Evolutionary conservation across 2,329 filamentous ascomycete genomes (phyloP), one percentile per base, ranked within the genome.

Genomic region (Dichotomopilus funicola): DNA sequence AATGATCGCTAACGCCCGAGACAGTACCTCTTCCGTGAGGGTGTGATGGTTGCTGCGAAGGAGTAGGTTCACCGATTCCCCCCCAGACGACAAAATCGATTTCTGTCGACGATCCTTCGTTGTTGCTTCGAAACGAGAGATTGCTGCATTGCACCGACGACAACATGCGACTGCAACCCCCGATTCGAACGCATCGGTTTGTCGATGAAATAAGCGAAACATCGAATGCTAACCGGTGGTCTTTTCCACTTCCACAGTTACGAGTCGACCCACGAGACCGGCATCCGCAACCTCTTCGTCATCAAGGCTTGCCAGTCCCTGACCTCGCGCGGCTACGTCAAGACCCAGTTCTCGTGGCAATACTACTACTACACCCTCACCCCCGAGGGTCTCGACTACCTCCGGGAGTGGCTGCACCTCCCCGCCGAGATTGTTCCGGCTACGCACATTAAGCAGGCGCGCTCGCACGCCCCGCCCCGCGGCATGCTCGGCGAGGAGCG

Each of bases 361-460:
- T 96, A 91, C 85, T 96, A 97, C 88, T 99, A 99, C 89, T 99
- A 99, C 87, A 96, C 94, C 78, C 87, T 99, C 53, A 63, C 92
- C 76, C 89, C 91, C 73, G 91, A 97, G 85, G 94, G 94, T 80
- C 92, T 99, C 76, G 92, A 97, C 83, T 99, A 99, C 86, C 91
- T 99, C 77, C 92, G 94, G 75, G 94, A 99, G 84, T 99, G 94
- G 94, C 91, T 99, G 70, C 94, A 99, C 81, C 88, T 99, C 71
- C 94, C 94, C 72, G 91, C 94, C 75, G 94, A 99, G 86, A 96
- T 99, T 74, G 94, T 99, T 67, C 94, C 94, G 69, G 91, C 95
- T 72, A 99, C 94, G 72, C 94, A 99, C 88, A 97, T 99, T 82
- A 99, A 99, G 89, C 91, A 96, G 83, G 91, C 96, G 85, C 90